A percentile compares a stretch with the other conserved stretches of the same genome.
These are phyloP conservation scores for Myxozyma neglecta DNA, from an alignment of 805 yeast genomes.

Conservation along the genomic window DNA sequence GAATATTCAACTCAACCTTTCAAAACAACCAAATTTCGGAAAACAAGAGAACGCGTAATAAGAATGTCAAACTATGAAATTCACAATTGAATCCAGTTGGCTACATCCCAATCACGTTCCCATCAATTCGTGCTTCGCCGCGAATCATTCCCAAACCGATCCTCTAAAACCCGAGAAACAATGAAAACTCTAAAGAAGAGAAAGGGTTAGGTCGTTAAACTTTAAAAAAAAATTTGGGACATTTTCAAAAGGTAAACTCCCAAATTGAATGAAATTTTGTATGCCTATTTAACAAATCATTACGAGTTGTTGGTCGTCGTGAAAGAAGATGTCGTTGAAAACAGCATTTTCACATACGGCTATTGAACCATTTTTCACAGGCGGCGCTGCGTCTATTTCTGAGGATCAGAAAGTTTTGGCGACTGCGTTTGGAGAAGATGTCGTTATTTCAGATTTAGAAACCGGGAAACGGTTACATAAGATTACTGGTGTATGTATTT, in stretches of 20 bases:
- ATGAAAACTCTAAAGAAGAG: neutral
- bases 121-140: too few relatives aligned
- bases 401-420: slow-evolving; percentile 64
- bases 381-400: slow-evolving; percentile 76
- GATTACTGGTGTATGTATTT: slow-evolving; percentile 62
- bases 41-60: neutral
- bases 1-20: too few relatives aligned
- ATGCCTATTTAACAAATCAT: neutral
- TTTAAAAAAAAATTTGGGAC: neutral
- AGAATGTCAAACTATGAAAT: too few relatives aligned
- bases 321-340: slow-evolving; percentile 33
- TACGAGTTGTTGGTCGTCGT: neutral
- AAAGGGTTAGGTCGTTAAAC: slow-evolving; percentile 1
- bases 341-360: slow-evolving; percentile 49
- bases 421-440: slow-evolving; percentile 76
- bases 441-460: slow-evolving; percentile 63
- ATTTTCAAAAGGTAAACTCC: neutral
- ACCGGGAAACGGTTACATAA: slow-evolving; percentile 59
- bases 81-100: too few relatives aligned
- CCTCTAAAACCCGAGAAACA: neutral
- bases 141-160: neutral
- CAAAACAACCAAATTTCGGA: neutral
- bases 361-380: slow-evolving; percentile 82
- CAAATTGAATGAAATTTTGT: neutral
- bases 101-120: too few relatives aligned